Base-by-base conservation (phyloP, 2,329 filamentous ascomycete genomes). In the Ceratocystis variospora region DNA sequence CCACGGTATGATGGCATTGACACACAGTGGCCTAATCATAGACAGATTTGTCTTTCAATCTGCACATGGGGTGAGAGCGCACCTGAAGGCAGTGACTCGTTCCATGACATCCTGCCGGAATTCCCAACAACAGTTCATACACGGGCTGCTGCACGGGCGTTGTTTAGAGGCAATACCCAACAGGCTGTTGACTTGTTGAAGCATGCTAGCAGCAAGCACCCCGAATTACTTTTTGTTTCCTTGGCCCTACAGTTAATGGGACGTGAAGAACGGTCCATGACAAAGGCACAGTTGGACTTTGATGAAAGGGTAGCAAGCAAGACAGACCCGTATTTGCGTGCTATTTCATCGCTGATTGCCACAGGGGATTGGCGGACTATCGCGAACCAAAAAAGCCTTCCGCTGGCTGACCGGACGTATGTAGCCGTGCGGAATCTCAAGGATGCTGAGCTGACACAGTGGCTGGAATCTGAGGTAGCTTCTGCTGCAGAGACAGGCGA, bases 321-420 rank as follows among this genome's bases (percentile, higher is more conserved):
- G 68, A 85, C 86, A 0, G 88, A 94, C 71, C 87, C 89, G 0
- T 93, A 92, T 72, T 81, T 94, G 28, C 86, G 89, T 66, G 89
- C 88, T 5, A 87, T 94, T 61, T 89, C 90, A 28, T 85, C 86
- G 2, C 85, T 89, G 70, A 88, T 94, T 68, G 85, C 87, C 8
- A 89, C 86, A 0, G 87, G 87, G 3, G 83, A 90, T 73, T 94
- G 90, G 90, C 78, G 82, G 19, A 81, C 82, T 50, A 87, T 94
- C 50, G 86, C 88, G 48, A 83, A 87, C 69, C 88, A 91, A 72
- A 79, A 81, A 22, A 87, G 88, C 33, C 80, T 95, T 1, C 87
- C 89, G 0, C 80, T 94, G 1, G 81, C 85, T 12, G 89, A 93
- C 72, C 85, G 90, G 45, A 82, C 88, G 22, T 88, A 85, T 66